Conservation (phyloP, 1,284 basidiomycete genomes). For the Naganishia sp. region DNA sequence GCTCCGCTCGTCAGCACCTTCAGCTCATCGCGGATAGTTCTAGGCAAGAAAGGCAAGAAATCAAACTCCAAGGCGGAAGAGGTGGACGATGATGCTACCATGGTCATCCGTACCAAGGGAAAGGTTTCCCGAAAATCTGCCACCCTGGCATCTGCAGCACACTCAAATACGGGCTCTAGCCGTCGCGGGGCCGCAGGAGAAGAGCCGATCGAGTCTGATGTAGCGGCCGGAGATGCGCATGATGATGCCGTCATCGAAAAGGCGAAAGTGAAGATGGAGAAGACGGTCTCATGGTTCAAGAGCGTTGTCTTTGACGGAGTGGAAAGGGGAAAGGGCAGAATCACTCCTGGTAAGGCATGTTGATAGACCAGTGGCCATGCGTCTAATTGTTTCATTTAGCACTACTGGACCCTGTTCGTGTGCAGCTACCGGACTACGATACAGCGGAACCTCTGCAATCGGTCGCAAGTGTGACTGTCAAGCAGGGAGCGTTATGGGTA, state of each 20-base stretch:
- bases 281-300: conserved; percentile 48
- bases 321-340: conserved; percentile 48
- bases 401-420: conserved; percentile 49
- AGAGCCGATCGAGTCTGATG: conserved; percentile 31
- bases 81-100: conserved; percentile 22
- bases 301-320: conserved; percentile 49
- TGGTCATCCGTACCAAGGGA: conserved; percentile 29
- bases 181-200: conserved; percentile 17
- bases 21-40: conserved; percentile 1
- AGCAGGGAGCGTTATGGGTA: conserved; percentile 44
- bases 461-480: conserved; percentile 49
- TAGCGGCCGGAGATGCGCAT: conserved; percentile 30
- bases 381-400: conserved; percentile 36
- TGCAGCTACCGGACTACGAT: conserved; percentile 41
- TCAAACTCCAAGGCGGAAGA: conserved; percentile 17
- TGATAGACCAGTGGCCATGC: neutral
- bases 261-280: conserved; percentile 46
- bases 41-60: conserved; percentile 35
- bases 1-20: conserved; percentile 2
- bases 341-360: conserved; percentile 48
- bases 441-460: conserved; percentile 43
- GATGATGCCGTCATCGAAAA: conserved; percentile 40
- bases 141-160: conserved; percentile 16
- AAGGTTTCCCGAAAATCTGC: conserved; percentile 22
- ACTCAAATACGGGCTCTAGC: conserved; percentile 15